Evolutionary conservation across 2,329 filamentous ascomycete genomes (phyloP).

Genomic region (Fusarium ramigenum): DNA sequence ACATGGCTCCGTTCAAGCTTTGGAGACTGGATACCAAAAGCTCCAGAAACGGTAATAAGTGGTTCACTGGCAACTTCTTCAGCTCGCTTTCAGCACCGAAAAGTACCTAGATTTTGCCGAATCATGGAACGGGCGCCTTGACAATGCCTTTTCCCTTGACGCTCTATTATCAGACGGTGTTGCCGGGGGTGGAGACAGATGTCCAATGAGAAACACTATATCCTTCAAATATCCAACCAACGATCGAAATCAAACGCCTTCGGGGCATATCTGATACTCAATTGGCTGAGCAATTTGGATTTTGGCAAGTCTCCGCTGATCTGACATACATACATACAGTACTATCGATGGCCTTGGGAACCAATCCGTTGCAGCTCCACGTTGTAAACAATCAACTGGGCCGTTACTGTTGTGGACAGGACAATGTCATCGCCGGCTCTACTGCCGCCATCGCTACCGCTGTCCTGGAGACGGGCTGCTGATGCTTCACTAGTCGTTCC

Average conservation of each 20-base stretch:
- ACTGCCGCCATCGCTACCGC: conserved; percentile 1
- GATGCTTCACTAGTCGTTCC: conserved; percentile 13
- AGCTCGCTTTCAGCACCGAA: conserved; percentile 15
- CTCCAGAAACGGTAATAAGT: conserved; percentile 15
- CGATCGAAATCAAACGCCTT: conserved; percentile 5
- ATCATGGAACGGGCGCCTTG: background rate
- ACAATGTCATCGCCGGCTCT: conserved; percentile 8
- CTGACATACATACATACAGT: conserved; percentile 31
- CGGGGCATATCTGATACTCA: background rate
- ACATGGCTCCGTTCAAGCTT: conserved; percentile 32
- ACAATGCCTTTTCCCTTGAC: conserved; percentile 6
- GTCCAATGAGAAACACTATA: conserved; percentile 15
- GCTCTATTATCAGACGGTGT: conserved; percentile 26
- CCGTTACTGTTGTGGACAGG: background rate
- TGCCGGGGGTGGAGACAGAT: background rate
- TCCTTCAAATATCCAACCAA: conserved; percentile 24
- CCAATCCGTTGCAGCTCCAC: conserved; percentile 12
- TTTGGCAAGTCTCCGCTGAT: conserved; percentile 25
- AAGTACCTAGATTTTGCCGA: background rate
- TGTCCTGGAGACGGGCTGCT: conserved; percentile 1
- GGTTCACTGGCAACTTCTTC: conserved; percentile 10
- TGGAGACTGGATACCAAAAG: conserved; percentile 15
- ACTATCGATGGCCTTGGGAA: conserved; percentile 9
- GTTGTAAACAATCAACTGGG: conserved; percentile 21
- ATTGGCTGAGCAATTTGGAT: conserved; percentile 16